Conservation (phyloP, 257 asterid genomes). For the Solanum megistacrolobum region DNA sequence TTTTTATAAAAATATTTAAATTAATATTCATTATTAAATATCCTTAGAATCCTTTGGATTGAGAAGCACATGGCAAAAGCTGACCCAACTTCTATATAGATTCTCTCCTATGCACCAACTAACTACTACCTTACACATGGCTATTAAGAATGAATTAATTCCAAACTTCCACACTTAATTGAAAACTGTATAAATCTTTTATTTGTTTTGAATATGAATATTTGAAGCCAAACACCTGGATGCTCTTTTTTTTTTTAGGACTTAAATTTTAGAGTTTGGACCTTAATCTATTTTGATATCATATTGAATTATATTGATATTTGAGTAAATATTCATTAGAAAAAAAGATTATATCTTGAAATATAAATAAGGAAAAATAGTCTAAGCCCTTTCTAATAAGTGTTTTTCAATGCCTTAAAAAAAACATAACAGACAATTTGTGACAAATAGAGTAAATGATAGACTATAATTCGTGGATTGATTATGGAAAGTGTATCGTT, state of each 20-base stretch:
- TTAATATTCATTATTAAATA: not conserved
- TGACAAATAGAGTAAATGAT: fast-evolving
- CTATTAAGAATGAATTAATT: not conserved
- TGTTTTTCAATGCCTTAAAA: not conserved
- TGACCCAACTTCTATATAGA: not conserved
- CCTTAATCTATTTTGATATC: not conserved
- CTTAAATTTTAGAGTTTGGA: not conserved
- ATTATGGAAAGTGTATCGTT: not conserved
- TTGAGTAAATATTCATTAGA: not conserved
- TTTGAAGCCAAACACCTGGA: not conserved
- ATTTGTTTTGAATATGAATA: not conserved
- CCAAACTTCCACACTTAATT: not conserved
- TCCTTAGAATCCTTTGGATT: not conserved
- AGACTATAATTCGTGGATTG: not conserved
- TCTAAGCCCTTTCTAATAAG: not conserved
- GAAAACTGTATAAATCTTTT: not conserved
- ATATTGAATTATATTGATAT: not conserved
- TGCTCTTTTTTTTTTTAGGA: not conserved
- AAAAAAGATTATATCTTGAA: not conserved
- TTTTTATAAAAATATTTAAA: not conserved
- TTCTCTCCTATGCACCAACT: not conserved
- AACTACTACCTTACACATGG: not conserved
- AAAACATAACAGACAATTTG: not conserved
- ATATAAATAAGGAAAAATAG: not conserved
- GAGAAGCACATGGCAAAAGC: slow-evolving; percentile 1